Conservation (phyloP, 176 grass and related monocot species). For the Musa beccarii region DNA sequence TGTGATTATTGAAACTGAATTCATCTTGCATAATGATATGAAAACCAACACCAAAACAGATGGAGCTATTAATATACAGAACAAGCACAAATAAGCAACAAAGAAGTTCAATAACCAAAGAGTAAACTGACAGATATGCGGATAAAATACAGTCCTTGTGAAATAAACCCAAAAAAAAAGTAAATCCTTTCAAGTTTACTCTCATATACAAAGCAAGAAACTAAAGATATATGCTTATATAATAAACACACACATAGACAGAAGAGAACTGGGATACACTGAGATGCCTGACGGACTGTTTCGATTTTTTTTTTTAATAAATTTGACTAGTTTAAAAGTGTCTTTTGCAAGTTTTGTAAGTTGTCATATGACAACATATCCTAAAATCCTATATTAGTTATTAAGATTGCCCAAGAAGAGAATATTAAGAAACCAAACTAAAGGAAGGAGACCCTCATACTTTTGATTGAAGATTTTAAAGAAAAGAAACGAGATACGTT, state of each 20-base stretch:
- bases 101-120: not conserved
- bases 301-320: too few relatives aligned
- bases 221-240: not conserved
- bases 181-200: not conserved
- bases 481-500: too few relatives aligned
- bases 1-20: constrained; percentile 23
- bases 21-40: constrained; percentile 1
- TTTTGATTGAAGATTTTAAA: too few relatives aligned
- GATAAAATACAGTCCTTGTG: not conserved
- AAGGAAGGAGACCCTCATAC: too few relatives aligned
- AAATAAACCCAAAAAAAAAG: not conserved
- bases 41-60: not conserved
- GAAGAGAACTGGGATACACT: too few relatives aligned
- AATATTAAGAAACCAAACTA: too few relatives aligned
- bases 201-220: not conserved
- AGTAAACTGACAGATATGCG: not conserved
- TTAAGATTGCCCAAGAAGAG: too few relatives aligned
- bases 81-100: not conserved
- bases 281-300: too few relatives aligned
- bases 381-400: too few relatives aligned
- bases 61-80: not conserved
- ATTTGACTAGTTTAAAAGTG: too few relatives aligned
- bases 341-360: too few relatives aligned
- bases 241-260: not conserved
- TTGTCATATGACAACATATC: too few relatives aligned